Conservation (phyloP, 257 asterid genomes). For the Eustoma russellianum region DNA sequence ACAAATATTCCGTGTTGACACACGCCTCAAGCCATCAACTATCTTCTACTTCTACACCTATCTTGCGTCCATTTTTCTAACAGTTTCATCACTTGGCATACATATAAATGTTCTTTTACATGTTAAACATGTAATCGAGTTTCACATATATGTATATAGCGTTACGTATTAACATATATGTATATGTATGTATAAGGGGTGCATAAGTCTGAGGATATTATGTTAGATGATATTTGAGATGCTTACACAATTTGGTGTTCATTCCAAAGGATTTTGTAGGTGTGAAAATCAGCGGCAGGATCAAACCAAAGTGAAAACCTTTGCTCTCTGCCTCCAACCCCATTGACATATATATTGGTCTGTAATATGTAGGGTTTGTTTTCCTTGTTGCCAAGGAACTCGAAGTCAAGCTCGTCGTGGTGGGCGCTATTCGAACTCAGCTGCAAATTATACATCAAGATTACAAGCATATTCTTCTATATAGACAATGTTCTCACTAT, state of each 20-base stretch:
- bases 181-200: background rate
- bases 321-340: conserved; percentile 41
- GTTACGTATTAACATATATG: background rate
- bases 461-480: background rate
- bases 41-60: too few relatives aligned
- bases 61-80: too few relatives aligned
- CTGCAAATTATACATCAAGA: conserved; percentile 12
- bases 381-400: conserved; percentile 41
- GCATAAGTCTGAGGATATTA: background rate
- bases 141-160: too few relatives aligned
- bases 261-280: conserved; percentile 46
- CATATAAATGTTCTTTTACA: too few relatives aligned
- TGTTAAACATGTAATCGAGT: too few relatives aligned
- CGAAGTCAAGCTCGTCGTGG: conserved; percentile 49
- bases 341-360: conserved; percentile 42
- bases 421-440: conserved; percentile 20
- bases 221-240: background rate
- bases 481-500: background rate
- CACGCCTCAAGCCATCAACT: too few relatives aligned
- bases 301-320: conserved; percentile 43
- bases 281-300: conserved; percentile 49
- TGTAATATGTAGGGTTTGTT: conserved; percentile 14
- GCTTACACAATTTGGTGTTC: conserved; percentile 17
- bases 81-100: too few relatives aligned
- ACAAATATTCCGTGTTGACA: too few relatives aligned